Base-by-base conservation (phyloP, 306 rosid species). In the Lathyrus oleraceus region DNA sequence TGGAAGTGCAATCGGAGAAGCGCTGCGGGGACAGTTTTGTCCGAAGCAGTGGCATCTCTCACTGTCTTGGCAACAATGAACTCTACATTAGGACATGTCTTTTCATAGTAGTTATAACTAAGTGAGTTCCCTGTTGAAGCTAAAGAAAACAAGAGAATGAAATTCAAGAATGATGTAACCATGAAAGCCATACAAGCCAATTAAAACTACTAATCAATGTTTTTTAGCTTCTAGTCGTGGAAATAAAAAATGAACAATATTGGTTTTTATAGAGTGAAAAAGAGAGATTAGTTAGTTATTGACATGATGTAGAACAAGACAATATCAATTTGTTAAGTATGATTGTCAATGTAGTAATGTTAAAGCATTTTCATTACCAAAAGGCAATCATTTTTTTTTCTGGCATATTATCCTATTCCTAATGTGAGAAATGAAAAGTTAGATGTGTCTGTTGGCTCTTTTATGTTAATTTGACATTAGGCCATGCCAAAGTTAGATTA, bases 21-120 rank as follows among this genome's bases (percentile, higher is more conserved):
- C 0, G 95, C 95, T 2, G 95, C 92, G 3, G 92, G 95, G 57
- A 88, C 95, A n/a, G 90, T 91, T 71, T 76, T 88, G 81, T 91
- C 95, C 44, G 10, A 19, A 20, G 62, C 45, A 67, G 59, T 45
- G 39, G 86, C 83, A 44, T 45, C 79, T 71, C 69, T 71, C 43
- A 82, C 83, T 14, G 75, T 43, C 57, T 71, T 78, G 21, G 83
- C 86, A 53, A 78, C 83, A 74, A 82, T 83, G 25, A 49, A 70
- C 67, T 93, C 96, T 0, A 76, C 74, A 25, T 77, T 54, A 6
- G 96, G 98, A 70, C 98, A 93, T 42, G 88, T 83, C 69, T 90
- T 87, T 15, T 79, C 81, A 10, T 93, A 90, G 80, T 90, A 71
- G 74, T 93, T 86, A 27, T 64, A 79, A 88, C 93, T 84, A 40